Conservation (phyloP, 257 asterid genomes). For the Solanum tacnaense region DNA sequence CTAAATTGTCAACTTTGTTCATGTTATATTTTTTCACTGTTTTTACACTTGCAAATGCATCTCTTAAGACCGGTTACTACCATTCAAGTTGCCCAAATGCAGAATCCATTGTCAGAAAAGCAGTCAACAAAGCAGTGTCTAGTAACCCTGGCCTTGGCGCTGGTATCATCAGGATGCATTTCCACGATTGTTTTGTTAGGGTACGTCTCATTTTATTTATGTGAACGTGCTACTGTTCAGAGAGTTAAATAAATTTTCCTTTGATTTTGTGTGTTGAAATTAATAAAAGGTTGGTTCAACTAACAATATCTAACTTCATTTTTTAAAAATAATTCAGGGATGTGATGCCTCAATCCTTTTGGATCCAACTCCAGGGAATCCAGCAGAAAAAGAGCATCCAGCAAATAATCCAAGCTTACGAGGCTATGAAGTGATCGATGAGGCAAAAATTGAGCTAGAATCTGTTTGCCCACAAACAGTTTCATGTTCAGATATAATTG, state of each 20-base stretch:
- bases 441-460: conserved; percentile 23
- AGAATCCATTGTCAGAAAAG: conserved; percentile 18
- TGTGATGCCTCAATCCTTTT: conserved; percentile 39
- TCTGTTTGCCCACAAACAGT: conserved; percentile 26
- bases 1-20: neutral
- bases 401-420: conserved; percentile 18
- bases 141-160: conserved; percentile 31
- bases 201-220: conserved; percentile 2
- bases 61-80: conserved; percentile 22
- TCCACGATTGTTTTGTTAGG: conserved; percentile 46
- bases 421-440: conserved; percentile 38
- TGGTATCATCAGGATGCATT: conserved; percentile 30
- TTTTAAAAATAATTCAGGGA: conserved; percentile 4
- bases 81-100: conserved; percentile 21
- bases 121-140: conserved; percentile 19
- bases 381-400: conserved; percentile 9
- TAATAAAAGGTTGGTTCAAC: neutral
- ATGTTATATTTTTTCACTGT: neutral
- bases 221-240: no score
- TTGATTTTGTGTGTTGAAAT: neutral
- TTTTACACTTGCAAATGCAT: neutral
- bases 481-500: conserved; percentile 32
- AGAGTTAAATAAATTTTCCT: no score
- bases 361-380: conserved; percentile 12
- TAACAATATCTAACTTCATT: neutral